Conservation (phyloP, 1,139 yeast species). For the Candida mesenterica region DNA sequence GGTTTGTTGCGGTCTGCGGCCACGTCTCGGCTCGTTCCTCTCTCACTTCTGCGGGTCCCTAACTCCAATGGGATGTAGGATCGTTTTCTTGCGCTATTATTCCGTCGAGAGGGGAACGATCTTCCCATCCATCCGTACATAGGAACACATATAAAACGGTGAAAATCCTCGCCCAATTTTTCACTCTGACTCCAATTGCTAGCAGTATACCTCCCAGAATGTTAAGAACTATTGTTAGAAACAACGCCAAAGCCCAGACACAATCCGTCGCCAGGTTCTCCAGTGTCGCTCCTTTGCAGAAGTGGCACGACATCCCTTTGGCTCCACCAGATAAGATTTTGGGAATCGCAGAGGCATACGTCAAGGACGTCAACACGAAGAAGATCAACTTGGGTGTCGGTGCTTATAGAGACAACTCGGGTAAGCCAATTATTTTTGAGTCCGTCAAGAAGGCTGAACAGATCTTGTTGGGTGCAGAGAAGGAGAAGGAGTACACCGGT, state of each 20-base stretch:
- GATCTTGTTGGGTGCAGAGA: slow-evolving; percentile 38
- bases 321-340: slow-evolving; percentile 76
- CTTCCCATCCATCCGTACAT: no score
- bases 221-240: not conserved
- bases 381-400: slow-evolving; percentile 53
- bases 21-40: no score
- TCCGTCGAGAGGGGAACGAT: no score
- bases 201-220: slow-evolving; percentile 1
- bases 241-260: slow-evolving; percentile 9
- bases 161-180: not conserved
- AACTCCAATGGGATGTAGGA: no score
- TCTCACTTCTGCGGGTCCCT: no score
- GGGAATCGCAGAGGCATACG: slow-evolving; percentile 59
- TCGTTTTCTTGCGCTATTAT: no score
- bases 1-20: no score
- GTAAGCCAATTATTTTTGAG: slow-evolving; percentile 49
- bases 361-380: slow-evolving; percentile 37
- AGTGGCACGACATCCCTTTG: slow-evolving; percentile 49
- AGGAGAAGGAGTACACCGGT: slow-evolving; percentile 58
- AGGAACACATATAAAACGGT: no score
- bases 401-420: slow-evolving; percentile 48
- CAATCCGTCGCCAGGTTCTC: slow-evolving; percentile 16
- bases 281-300: slow-evolving; percentile 18
- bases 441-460: slow-evolving; percentile 48
- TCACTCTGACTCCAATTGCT: no score